These are phyloP conservation scores for Quercus phellos DNA, from an alignment of 331 rosid species.

Conservation along the genomic window DNA sequence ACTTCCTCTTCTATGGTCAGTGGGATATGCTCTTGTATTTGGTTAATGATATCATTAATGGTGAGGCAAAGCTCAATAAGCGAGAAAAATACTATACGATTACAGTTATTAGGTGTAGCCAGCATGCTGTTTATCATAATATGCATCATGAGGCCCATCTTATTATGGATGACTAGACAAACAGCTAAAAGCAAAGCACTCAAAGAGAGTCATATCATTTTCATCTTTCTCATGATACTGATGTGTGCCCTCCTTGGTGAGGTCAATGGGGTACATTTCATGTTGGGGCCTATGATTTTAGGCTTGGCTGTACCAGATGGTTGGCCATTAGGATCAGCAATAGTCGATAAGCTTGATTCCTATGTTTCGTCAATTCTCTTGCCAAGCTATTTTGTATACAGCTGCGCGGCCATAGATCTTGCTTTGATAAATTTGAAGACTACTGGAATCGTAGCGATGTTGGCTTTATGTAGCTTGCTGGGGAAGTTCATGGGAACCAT, in stretches of 20 bases:
- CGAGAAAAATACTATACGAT: not conserved
- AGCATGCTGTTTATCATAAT: conserved; percentile 19
- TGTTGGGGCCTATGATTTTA: conserved; percentile 44
- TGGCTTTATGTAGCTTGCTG: conserved; percentile 22
- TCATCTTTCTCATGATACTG: conserved; percentile 37
- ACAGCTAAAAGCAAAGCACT: conserved; percentile 29
- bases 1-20: conserved; percentile 43
- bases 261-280: conserved; percentile 35
- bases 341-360: conserved; percentile 47
- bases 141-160: conserved; percentile 31
- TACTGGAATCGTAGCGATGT: conserved; percentile 1
- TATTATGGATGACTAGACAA: conserved; percentile 36
- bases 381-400: conserved; percentile 40
- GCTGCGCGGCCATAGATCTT: conserved; percentile 23
- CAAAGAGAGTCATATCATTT: conserved; percentile 21
- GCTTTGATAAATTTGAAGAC: conserved; percentile 4
- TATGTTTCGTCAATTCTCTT: conserved; percentile 22
- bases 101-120: not conserved
- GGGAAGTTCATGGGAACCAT: conserved; percentile 47
- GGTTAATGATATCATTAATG: not conserved
- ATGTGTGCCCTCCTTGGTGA: conserved; percentile 30
- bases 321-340: conserved; percentile 53
- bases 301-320: conserved; percentile 65
- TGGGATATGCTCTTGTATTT: conserved; percentile 16
- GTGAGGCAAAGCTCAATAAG: not conserved